A percentile compares a stretch with the other conserved stretches of the same genome.
Evolutionary conservation across 1,284 basidiomycete genomes (phyloP).

Genomic region (Xerocomus alliaceus): DNA sequence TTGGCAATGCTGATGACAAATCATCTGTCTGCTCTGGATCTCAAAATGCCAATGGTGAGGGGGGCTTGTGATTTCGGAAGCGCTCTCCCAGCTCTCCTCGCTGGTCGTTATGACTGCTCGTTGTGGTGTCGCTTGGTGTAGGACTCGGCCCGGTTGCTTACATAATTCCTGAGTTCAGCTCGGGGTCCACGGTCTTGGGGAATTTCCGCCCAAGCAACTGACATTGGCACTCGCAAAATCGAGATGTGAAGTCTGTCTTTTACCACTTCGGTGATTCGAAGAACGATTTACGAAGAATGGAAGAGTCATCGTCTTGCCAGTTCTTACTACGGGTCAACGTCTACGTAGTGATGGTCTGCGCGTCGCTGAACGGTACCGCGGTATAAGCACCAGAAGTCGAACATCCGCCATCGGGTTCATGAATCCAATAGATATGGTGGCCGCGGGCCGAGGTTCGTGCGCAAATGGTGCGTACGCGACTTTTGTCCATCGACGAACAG

Average conservation of each 20-base stretch:
- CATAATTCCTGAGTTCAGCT: not conserved
- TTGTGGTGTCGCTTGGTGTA: no score
- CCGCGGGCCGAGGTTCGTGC: not conserved
- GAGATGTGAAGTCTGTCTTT: conserved; percentile 23
- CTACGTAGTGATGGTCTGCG: conserved; percentile 8
- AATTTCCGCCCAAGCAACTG: conserved; percentile 16
- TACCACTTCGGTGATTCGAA: conserved; percentile 25
- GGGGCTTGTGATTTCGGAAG: no score
- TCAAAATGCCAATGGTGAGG: no score
- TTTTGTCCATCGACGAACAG: not conserved
- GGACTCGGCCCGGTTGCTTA: no score
- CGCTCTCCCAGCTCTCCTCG: no score
- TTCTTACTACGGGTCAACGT: conserved; percentile 7
- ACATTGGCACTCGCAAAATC: conserved; percentile 29
- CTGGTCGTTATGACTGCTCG: no score
- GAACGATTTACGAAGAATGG: conserved; percentile 28
- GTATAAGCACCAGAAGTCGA: conserved; percentile 9
- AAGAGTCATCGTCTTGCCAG: conserved; percentile 11
- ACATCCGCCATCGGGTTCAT: conserved; percentile 31
- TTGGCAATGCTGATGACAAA: no score
- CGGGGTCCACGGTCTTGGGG: not conserved
- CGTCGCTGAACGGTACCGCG: not conserved
- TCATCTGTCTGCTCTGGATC: no score
- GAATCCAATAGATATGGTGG: not conserved
- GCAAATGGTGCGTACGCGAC: conserved; percentile 6